Conservation (phyloP, 352 stramenopile species). For the Globisporangium carolinianum region DNA sequence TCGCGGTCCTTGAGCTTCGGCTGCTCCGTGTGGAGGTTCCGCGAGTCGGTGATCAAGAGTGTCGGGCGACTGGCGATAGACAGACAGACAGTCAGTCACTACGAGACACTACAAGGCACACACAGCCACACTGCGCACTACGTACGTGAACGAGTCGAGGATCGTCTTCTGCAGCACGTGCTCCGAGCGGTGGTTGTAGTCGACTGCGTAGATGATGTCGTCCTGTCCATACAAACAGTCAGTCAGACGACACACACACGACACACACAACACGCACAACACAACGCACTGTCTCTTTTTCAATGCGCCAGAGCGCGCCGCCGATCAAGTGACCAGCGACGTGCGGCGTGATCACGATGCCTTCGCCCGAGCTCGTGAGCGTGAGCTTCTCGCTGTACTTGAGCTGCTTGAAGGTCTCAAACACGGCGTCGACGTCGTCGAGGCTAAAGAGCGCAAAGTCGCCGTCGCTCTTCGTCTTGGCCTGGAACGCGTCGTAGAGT, state of each 20-base stretch:
- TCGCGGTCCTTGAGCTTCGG: conserved; percentile 85
- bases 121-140: not conserved
- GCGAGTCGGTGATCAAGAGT: conserved; percentile 86
- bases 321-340: conserved; percentile 92
- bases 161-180: conserved; percentile 92
- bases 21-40: conserved; percentile 79
- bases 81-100: not conserved
- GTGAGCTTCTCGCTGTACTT: conserved; percentile 94
- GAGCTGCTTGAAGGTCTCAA: conserved; percentile 90
- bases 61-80: conserved; percentile 54
- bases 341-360: conserved; percentile 92
- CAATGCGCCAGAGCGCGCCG: conserved; percentile 91
- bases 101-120: not conserved
- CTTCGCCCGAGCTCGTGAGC: conserved; percentile 75
- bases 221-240: conserved; percentile 32
- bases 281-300: conserved; percentile 86
- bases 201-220: conserved; percentile 90
- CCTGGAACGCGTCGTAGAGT: conserved; percentile 93
- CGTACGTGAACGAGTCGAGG: conserved; percentile 88
- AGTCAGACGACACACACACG: not conserved
- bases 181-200: conserved; percentile 94
- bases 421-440: conserved; percentile 92
- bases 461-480: conserved; percentile 88
- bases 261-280: not conserved
- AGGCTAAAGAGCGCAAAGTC: conserved; percentile 88